Evolutionary conservation across 2,329 filamentous ascomycete genomes (phyloP), one percentile per base, ranked within the genome.

Genomic region (Xylariaceae sp.): DNA sequence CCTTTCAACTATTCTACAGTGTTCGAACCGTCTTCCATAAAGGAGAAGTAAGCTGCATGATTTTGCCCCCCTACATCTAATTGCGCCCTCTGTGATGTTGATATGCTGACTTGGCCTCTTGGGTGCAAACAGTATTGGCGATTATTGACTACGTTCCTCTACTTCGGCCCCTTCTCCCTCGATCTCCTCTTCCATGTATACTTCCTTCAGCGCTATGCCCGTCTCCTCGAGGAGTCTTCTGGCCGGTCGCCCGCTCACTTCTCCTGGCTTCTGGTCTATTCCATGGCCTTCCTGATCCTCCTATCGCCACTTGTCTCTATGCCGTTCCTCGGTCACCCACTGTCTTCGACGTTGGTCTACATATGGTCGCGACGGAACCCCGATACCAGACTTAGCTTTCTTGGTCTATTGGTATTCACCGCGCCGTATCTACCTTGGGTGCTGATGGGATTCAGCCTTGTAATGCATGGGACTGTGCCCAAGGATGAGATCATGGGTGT

Each of bases 131-230:
- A 97, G 91, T 97, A 96, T 74, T 99, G 94, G 94, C 88, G 94
- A 33, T 80, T 99, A n/a, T 68, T 96, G 33, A 95, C 93, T 2
- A 96, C 93, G 1, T 99, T 99, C 76, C 84, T 97, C 68, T 99
- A 97, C 78, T 97, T 97, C 70, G 94, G 94, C 2, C 92, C 93
- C 2, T 85, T 97, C 61, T 94, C 88, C 24, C 84, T 99, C 69
- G 94, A 97, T 72, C 86, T 99, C 33, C 81, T 97, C 64, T 97
- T 97, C 79, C 93, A 97, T 73, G 89, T 97, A 72, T 99, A 97
- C 82, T 99, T 99, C 76, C 87, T 97, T 53, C 92, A 97, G 71
- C 89, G 94, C 52, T 99, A 99, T 73, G 92, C 93, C 6, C 89
- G 94, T 44, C 88, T 97, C 36, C 84, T 99, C 40, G 94, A 99